Percentiles rank a stretch among this genome's conserved stretches.
Conservation (phyloP, 2,329 filamentous ascomycete genomes). For the Drechslera avenae region DNA sequence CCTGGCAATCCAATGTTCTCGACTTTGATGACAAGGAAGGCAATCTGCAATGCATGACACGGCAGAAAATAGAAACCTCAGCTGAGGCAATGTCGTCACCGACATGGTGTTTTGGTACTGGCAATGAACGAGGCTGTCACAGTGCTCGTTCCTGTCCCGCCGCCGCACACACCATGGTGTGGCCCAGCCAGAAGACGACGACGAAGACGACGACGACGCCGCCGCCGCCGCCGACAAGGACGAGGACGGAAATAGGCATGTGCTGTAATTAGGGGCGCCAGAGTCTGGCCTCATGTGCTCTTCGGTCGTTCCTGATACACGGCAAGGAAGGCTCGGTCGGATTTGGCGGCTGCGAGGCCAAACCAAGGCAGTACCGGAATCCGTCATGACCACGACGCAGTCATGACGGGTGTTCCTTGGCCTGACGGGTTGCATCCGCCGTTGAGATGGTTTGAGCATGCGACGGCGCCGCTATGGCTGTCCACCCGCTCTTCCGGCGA, state of each 20-base stretch:
- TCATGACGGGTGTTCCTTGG: slow-evolving; percentile 38
- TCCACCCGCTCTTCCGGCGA: slow-evolving; percentile 44
- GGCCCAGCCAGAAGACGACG: slow-evolving; percentile 2
- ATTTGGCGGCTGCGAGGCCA: slow-evolving; percentile 13
- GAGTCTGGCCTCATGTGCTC: slow-evolving; percentile 2
- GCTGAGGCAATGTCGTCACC: slow-evolving; percentile 26
- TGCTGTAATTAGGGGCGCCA: not conserved
- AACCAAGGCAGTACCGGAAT: slow-evolving; percentile 22
- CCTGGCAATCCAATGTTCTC: slow-evolving; percentile 23
- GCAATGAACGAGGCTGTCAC: slow-evolving; percentile 17
- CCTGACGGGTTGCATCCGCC: slow-evolving; percentile 31
- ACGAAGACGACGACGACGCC: no score
- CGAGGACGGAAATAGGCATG: not conserved
- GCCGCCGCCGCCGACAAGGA: no score
- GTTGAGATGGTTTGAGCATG: slow-evolving; percentile 32
- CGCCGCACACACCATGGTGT: slow-evolving; percentile 19
- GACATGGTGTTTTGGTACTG: slow-evolving; percentile 1
- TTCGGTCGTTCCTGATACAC: slow-evolving; percentile 17
- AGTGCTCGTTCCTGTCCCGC: slow-evolving; percentile 12
- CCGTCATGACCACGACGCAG: slow-evolving; percentile 30
- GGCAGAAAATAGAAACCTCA: slow-evolving; percentile 12
- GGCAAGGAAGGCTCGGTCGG: slow-evolving; percentile 21
- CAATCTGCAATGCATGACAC: slow-evolving; percentile 26
- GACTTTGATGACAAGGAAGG: slow-evolving; percentile 15
- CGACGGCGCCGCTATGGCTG: slow-evolving; percentile 38